Base-by-base conservation (phyloP, 257 asterid genomes). In the Solanum paucissectum region DNA sequence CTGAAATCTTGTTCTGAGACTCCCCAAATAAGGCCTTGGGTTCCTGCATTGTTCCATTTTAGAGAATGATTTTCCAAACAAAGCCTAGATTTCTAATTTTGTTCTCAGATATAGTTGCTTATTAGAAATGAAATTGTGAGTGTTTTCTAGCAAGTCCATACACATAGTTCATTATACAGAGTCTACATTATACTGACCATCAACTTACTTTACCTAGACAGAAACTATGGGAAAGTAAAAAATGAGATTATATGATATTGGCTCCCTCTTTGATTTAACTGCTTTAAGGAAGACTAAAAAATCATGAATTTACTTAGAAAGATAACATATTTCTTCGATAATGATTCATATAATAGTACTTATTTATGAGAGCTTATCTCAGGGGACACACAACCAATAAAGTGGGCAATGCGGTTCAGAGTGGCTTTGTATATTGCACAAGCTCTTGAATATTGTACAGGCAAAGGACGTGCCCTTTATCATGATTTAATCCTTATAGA, bases 361-460 rank as follows among this genome's bases (percentile, higher is more conserved):
- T 42, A 76, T 7, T 25, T 76, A 3, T n/a, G 60, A 76, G 60
- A 76, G 83, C 12, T 23, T 40, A n/a, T 12, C 34, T 27, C 90
- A 94, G 95, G 98, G 98, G 98, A 94, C 85, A 93, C 86, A 60
- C 95, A 94, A 92, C 93, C 96, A 18, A 90, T 94, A 20, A 94
- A 93, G 85, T 94, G 98, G 98, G 93, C 95, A 3, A 93, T 94
- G 96, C 94, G 98, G 23, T 89, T 94, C 89, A 93, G 96, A 90
- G 96, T 93, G 25, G 98, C 96, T 0, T 87, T 94, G 77, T 88
- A 87, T 77, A 92, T 94, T 79, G 94, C 95, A 4, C 94, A 93
- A 87, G 93, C 95, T 88, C 91, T 93, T 44, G 93, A 91, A 81
- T 93, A 93, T 87, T 94, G 98, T 83, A 90, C 94, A 88, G 88